phyloP scores from a whole-genome alignment of 768 basidiomycete species.

The Phylloporus arenicola region DNA sequence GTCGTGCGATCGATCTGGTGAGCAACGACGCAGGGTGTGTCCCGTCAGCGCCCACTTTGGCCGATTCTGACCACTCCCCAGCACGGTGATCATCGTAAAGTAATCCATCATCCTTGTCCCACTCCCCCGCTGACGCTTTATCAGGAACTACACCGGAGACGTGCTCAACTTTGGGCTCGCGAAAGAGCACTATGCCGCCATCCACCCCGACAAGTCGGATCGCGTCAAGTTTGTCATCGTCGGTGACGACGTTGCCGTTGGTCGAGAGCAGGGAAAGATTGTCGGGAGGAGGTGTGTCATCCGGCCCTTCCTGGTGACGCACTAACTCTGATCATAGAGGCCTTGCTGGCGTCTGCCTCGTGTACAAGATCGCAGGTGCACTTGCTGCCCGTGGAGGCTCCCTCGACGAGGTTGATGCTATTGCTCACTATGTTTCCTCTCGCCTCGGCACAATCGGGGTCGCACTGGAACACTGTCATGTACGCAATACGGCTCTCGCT shows the following conservation, averaged over 20 bases:
- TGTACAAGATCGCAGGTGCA: slow-evolving; percentile 90
- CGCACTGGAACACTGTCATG: slow-evolving; percentile 86
- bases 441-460: slow-evolving; percentile 79
- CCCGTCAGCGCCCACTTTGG: not conserved
- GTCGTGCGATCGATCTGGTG: slow-evolving; percentile 71
- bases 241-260: slow-evolving; percentile 88
- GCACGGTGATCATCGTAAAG: slow-evolving; percentile 83
- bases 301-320: not conserved
- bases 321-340: slow-evolving; percentile 44
- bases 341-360: slow-evolving; percentile 73
- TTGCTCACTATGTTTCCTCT: slow-evolving; percentile 62
- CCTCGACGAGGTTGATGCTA: slow-evolving; percentile 61
- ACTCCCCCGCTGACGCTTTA: slow-evolving; percentile 3
- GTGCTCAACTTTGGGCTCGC: slow-evolving; percentile 89
- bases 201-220: slow-evolving; percentile 61
- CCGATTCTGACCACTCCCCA: slow-evolving; percentile 21
- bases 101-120: slow-evolving; percentile 23
- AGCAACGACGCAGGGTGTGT: slow-evolving; percentile 66
- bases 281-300: slow-evolving; percentile 63
- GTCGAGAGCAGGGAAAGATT: slow-evolving; percentile 70
- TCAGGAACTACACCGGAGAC: slow-evolving; percentile 85
- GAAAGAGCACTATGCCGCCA: slow-evolving; percentile 74
- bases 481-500: slow-evolving; percentile 23
- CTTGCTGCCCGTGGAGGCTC: slow-evolving; percentile 61
- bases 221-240: slow-evolving; percentile 74